Evolutionary conservation across 768 basidiomycete genomes (phyloP), one percentile per base, ranked within the genome.

Genomic region (Asterophora lycoperdoides): DNA sequence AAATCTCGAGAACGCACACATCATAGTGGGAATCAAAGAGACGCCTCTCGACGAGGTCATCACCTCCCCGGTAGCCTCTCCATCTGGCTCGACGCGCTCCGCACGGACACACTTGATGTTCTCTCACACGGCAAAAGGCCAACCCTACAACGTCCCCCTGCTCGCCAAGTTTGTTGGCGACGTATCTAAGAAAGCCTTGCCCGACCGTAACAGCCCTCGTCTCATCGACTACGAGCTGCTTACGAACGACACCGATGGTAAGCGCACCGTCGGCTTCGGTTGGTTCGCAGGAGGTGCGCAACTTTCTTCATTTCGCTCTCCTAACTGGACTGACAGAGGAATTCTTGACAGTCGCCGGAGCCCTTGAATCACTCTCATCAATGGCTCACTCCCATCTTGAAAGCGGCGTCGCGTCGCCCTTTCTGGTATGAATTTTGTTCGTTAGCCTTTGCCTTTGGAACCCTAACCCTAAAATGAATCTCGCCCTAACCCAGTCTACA

Each of bases 21-120:
- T 96, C 44, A 65, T 93, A 28, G 60, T 93, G 4, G 93, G 93
- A 2, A 93, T 96, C 67, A 96, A 96, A 59, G 93, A 96, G 64
- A 81, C 86, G 0, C 86, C 87, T 8, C 63, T 93, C 6, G 38
- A 66, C 20, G 81, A 85, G 53, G 72, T 92, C 29, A 60, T 81
- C 56, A 75, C 73, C 15, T 62, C 67, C 26, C 74, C 77, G 17
- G 57, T 75, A 17, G 57, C 55, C 15, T 29, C 50, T 39, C 56
- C 60, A 9, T 40, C 42, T 20, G 33, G 52, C 9, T 49, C 50
- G 14, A 48, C 48, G 39, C 47, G 52, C 34, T 42, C 32, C 11
- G 30, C 77, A 9, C 79, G 86, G 28, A 92, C 85, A 1, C 85
- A 93, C 57, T 66, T 94, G 47, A 92, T 93, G 84, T 95, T 96